A percentile compares a stretch with the other conserved stretches of the same genome.
Evolutionary conservation across 208 protist species (phyloP).

Genomic region (Trypanosoma platydactyli): DNA sequence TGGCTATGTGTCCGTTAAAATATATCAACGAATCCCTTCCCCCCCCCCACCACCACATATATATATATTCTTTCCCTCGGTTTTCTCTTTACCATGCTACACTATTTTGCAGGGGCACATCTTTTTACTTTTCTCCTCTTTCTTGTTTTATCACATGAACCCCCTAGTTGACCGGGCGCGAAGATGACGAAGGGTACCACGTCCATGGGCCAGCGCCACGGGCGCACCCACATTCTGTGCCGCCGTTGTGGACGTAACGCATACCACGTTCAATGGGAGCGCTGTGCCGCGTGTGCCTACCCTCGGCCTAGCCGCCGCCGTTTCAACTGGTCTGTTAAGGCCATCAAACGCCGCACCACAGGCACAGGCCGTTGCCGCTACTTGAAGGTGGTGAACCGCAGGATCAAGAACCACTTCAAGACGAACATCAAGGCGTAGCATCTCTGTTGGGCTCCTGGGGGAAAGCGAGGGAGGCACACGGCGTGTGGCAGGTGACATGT

Average conservation of each 20-base stretch:
- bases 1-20: conserved; percentile 8
- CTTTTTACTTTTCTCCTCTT: neutral
- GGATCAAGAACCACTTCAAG: conserved; percentile 98
- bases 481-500: too few relatives aligned
- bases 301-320: conserved; percentile 95
- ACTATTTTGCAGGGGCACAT: too few relatives aligned
- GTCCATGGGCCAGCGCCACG: conserved; percentile 88
- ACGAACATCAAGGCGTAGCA: conserved; percentile 69
- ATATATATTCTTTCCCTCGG: conserved; percentile 15
- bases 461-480: neutral
- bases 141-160: conserved; percentile 23
- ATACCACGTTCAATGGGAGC: conserved; percentile 98
- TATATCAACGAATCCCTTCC: neutral
- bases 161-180: neutral
- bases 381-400: conserved; percentile 96
- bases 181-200: conserved; percentile 92
- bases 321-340: conserved; percentile 98
- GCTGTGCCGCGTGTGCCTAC: conserved; percentile 98
- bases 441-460: too few relatives aligned
- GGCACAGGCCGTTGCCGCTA: conserved; percentile 98
- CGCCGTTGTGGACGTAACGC: conserved; percentile 96
- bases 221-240: conserved; percentile 97
- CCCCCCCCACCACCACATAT: neutral
- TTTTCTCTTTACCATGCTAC: conserved; percentile 8
- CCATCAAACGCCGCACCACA: conserved; percentile 97